These are phyloP conservation scores for Thermochaetoides dissita DNA, from an alignment of 2,329 filamentous ascomycete genomes.

Conservation along the genomic window DNA sequence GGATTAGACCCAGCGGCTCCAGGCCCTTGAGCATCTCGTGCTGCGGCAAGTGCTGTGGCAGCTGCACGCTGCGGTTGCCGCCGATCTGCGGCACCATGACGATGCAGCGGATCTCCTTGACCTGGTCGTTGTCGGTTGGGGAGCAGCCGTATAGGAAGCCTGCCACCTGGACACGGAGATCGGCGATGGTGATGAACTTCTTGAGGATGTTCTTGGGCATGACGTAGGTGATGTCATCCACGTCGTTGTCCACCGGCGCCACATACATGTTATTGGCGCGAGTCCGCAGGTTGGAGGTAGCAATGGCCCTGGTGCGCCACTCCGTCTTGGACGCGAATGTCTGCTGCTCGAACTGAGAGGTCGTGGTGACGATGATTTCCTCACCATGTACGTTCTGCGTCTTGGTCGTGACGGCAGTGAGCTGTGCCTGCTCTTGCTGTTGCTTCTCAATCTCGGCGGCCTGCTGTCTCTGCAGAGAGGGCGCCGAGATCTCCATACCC, in stretches of 20 bases:
- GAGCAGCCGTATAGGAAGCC: conserved; percentile 91
- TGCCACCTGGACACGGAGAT: conserved; percentile 89
- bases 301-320: conserved; percentile 93
- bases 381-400: conserved; percentile 95
- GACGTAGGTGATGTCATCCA: conserved; percentile 87
- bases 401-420: conserved; percentile 95
- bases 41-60: conserved; percentile 79
- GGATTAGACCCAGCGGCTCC: conserved; percentile 87
- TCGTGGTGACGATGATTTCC: conserved; percentile 96
- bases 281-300: conserved; percentile 86
- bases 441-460: conserved; percentile 98
- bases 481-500: conserved; percentile 98
- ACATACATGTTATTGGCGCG: conserved; percentile 98
- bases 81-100: conserved; percentile 97
- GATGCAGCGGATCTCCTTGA: conserved; percentile 94
- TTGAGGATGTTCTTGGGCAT: conserved; percentile 99
- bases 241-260: conserved; percentile 81
- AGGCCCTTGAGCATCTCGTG: conserved; percentile 78
- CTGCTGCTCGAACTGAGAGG: conserved; percentile 93
- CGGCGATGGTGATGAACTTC: conserved; percentile 93
- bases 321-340: conserved; percentile 98
- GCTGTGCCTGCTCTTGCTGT: conserved; percentile 88
- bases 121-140: conserved; percentile 83
- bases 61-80: conserved; percentile 77
- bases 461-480: conserved; percentile 95